phyloP scores from a whole-genome alignment of 2,329 filamentous ascomycete species.

The Magnaporthiopsis poae region DNA sequence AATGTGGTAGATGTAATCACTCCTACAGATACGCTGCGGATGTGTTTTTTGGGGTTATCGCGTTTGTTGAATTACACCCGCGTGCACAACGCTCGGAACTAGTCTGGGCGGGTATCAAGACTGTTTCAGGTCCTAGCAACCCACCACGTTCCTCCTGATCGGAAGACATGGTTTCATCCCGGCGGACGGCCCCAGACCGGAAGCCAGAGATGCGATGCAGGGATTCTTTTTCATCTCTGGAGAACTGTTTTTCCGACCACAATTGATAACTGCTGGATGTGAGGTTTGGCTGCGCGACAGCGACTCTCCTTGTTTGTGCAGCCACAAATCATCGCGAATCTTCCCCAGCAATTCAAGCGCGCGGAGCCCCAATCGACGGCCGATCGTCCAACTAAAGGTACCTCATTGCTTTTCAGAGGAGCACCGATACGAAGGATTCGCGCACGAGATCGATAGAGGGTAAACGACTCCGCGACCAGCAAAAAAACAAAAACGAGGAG shows the following conservation, averaged over 20 bases:
- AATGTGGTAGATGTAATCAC: no score
- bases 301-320: not conserved
- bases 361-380: not conserved
- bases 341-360: no score
- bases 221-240: not conserved
- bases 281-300: not conserved
- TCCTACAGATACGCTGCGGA: no score
- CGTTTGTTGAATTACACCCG: not conserved
- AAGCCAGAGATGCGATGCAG: not conserved
- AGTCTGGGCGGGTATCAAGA: slow-evolving; percentile 14
- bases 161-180: not conserved
- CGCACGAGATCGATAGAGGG: not conserved
- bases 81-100: not conserved
- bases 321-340: not conserved
- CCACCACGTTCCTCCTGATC: not conserved
- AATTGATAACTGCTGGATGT: not conserved
- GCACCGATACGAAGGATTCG: not conserved
- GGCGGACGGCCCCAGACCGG: not conserved
- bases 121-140: slow-evolving; percentile 13
- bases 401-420: not conserved
- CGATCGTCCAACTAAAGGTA: not conserved
- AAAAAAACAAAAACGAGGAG: not conserved
- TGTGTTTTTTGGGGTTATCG: not conserved
- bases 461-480: not conserved
- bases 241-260: not conserved